phyloP scores from a whole-genome alignment of 1,284 basidiomycete species.

The Somion occarium region DNA sequence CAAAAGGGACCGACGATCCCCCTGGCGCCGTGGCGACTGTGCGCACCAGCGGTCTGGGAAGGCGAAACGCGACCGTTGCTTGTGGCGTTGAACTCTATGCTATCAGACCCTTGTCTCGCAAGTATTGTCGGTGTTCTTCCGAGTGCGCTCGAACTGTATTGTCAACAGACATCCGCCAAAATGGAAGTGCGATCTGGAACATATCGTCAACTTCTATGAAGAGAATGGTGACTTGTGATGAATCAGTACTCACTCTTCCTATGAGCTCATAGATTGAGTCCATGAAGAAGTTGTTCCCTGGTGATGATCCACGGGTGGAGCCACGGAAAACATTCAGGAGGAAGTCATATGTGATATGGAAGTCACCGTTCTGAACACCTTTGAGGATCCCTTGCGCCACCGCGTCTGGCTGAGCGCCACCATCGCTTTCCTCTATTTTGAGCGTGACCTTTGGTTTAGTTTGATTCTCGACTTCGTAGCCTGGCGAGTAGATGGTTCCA shows the following conservation, averaged over 20 bases:
- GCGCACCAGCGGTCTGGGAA: neutral
- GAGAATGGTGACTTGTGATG: neutral
- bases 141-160: slow-evolving; percentile 38
- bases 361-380: slow-evolving; percentile 72
- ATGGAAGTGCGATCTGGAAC: slow-evolving; percentile 41
- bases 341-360: slow-evolving; percentile 76
- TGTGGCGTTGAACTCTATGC: neutral
- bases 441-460: slow-evolving; percentile 78
- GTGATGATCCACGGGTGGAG: slow-evolving; percentile 64
- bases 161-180: slow-evolving; percentile 53
- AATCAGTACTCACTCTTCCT: slow-evolving; percentile 36
- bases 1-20: too few relatives aligned
- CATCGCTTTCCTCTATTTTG: slow-evolving; percentile 80
- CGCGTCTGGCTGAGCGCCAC: slow-evolving; percentile 42
- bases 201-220: neutral
- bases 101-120: slow-evolving; percentile 24
- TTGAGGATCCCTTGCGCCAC: slow-evolving; percentile 61
- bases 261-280: slow-evolving; percentile 47
- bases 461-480: slow-evolving; percentile 77
- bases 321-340: slow-evolving; percentile 67
- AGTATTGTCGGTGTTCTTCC: slow-evolving; percentile 43
- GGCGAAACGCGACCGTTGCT: neutral
- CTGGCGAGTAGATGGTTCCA: slow-evolving; percentile 80
- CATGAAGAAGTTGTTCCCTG: slow-evolving; percentile 54
- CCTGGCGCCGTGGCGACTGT: too few relatives aligned